A percentile compares a stretch with the other conserved stretches of the same genome.
These are phyloP conservation scores for Schizochytrium sp. DNA, from an alignment of 108 stramenopile species.

Conservation along the genomic window DNA sequence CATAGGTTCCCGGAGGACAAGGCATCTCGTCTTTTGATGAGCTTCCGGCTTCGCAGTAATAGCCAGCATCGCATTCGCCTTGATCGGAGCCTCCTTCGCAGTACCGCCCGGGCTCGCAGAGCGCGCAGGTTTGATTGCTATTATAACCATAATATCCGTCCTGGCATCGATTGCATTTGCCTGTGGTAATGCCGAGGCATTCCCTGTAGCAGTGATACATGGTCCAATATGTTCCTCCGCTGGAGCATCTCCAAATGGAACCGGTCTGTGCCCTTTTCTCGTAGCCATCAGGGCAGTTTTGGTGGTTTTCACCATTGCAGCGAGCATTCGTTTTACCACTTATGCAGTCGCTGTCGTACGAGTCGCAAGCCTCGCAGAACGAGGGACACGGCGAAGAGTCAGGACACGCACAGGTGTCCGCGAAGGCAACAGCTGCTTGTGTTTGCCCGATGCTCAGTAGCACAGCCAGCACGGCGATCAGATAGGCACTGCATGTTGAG, in stretches of 20 bases:
- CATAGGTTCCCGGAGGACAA: constrained; percentile 21
- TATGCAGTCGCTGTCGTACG: not conserved
- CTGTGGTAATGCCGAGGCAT: not conserved
- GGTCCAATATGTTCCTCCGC: not conserved
- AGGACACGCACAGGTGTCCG: constrained; percentile 9
- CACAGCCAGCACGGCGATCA: no score
- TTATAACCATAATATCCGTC: not conserved
- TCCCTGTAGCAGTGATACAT: constrained; percentile 15
- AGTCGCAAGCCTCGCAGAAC: not conserved
- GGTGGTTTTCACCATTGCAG: not conserved
- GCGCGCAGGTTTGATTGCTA: not conserved
- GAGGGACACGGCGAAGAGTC: not conserved
- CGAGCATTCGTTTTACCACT: constrained; percentile 8
- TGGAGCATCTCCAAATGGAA: not conserved
- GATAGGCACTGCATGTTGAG: no score
- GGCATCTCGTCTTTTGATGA: not conserved
- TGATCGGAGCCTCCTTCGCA: not conserved
- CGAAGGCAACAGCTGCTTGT: not conserved
- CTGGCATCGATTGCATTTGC: not conserved
- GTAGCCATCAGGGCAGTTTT: not conserved
- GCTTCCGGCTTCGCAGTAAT: constrained; percentile 3
- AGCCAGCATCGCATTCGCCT: not conserved
- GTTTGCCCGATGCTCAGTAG: not conserved
- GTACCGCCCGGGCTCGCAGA: not conserved
- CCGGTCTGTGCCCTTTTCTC: constrained; percentile 1